A percentile compares a stretch with the other conserved stretches of the same genome.
Evolutionary conservation across 805 yeast genomes (phyloP).

Genomic region (Schizosaccharomyces pombe): DNA sequence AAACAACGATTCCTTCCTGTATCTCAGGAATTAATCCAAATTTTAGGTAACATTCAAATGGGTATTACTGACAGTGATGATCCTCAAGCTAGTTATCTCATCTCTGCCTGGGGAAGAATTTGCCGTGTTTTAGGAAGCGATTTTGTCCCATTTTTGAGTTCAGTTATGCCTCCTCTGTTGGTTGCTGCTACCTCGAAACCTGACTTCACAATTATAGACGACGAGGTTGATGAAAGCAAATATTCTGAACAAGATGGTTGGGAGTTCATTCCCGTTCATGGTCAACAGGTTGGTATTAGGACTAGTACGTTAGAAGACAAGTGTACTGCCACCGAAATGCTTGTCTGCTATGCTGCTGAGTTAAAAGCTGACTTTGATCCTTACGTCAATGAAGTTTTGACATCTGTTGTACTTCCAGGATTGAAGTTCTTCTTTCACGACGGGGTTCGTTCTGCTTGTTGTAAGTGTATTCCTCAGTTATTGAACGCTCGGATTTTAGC

Average conservation of each 20-base stretch:
- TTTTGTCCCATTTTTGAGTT: conserved; percentile 60
- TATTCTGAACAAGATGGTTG: conserved; percentile 71
- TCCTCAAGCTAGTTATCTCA: conserved; percentile 65
- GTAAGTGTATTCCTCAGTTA: conserved; percentile 58
- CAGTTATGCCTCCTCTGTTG: conserved; percentile 73
- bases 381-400: conserved; percentile 54
- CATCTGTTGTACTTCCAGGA: conserved; percentile 66
- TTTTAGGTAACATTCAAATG: conserved; percentile 51
- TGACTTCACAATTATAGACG: conserved; percentile 68
- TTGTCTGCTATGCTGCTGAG: conserved; percentile 64
- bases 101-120: conserved; percentile 89
- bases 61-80: conserved; percentile 38
- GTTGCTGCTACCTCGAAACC: conserved; percentile 73
- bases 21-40: conserved; percentile 45
- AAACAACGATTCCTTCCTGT: conserved; percentile 64
- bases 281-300: conserved; percentile 83
- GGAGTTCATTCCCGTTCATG: conserved; percentile 79
- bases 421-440: conserved; percentile 79
- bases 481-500: conserved; percentile 24
- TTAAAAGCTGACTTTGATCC: conserved; percentile 63
- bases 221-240: conserved; percentile 65
- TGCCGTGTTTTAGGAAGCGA: conserved; percentile 70
- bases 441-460: conserved; percentile 82
- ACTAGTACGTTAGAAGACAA: conserved; percentile 88
- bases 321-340: conserved; percentile 70